Base-by-base conservation (phyloP, 2,329 filamentous ascomycete genomes). In the Fusarium mundagurra region DNA sequence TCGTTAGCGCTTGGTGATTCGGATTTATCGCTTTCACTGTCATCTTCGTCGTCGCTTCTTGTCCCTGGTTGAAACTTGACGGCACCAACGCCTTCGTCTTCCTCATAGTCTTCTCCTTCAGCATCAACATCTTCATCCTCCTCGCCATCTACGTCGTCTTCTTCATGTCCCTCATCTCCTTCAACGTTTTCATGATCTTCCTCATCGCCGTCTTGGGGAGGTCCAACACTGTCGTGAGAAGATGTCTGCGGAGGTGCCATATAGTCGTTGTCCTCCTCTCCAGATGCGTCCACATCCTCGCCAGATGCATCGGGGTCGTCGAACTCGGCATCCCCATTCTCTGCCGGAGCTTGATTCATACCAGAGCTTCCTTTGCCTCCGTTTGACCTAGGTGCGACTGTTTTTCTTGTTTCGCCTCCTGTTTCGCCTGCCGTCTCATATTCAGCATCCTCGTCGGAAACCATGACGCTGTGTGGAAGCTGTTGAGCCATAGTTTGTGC, bases 401-500 rank as follows among this genome's bases (percentile, higher is more conserved):
- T 75, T 16, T 48, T 48, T 43, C 64, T 73, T 44, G 72, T 73
- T 51, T 76, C 77, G 47, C 83, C 83, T 60, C 75, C 80, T 50
- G 69, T 73, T 61, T 77, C 78, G 50, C 83, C 83, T 53, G 76
- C 80, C 39, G 79, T 81, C 57, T 81, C 83, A 62, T 85, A 86
- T 41, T 86, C 85, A 55, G 83, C 84, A 64, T 85, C 86, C 65
- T 88, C 86, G 9, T 88, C 87, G 11, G 87, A 88, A 64, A 86
- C 83, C 73, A 87, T 82, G 48, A 85, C 86, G 79, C 87, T 89
- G 76, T 88, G 87, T 76, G 89, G 88, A 64, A 89, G 83, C 79
- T 90, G 87, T 67, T 90, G 88, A 78, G 90, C 86, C 82, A 88
- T 89, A 57, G 86, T 83, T 76, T 88, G 88, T 63, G 86, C 84